Base-by-base conservation (phyloP, 306 rosid genomes). In the Sindora glabra region DNA sequence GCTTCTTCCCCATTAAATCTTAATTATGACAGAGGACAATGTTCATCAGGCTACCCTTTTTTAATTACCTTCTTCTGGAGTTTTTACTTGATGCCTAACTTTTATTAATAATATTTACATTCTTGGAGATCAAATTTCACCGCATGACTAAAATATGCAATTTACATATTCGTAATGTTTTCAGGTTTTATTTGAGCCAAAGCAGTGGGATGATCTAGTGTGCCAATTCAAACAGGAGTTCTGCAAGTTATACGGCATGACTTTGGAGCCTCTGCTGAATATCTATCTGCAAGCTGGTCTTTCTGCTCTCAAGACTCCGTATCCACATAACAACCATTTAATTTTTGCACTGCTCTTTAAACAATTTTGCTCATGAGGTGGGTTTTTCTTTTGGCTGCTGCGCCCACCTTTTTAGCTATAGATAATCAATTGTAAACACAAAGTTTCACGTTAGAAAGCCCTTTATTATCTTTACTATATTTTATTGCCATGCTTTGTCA, bases 241-340 rank as follows among this genome's bases (percentile, higher is more conserved):
- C 82, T 92, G 96, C 86, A 92, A 85, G 76, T 77, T 92, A 75
- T 86, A 92, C 67, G 95, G 99, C 83, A 86, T 92, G 99, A 89
- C 96, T 4, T 80, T 84, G 21, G 96, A 89, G 74, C 96, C 99
- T 55, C 71, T 92, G 78, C 89, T 92, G 30, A 84, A 84, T 69
- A 92, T 92, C 56, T 92, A 86, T 73, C 77, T 92, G 51, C 99
- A 92, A 86, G 99, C 99, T 30, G 96, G 99, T 50, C 81, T 92
- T 36, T 92, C 99, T 32, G 95, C 99, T 61, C 81, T 89, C 49
- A 92, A 89, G 75, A 92, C 96, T 26, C 95, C 96, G 99, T 89
- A 89, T 92, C 96, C 95, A 4, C 47, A 55, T 22, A 19, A 8
- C 33, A 51, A 18, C 1, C 48, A 21, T 16, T 46, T 68, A 15